Evolutionary conservation across 768 basidiomycete genomes (phyloP).

Genomic region (Leccinum subgranulosum): DNA sequence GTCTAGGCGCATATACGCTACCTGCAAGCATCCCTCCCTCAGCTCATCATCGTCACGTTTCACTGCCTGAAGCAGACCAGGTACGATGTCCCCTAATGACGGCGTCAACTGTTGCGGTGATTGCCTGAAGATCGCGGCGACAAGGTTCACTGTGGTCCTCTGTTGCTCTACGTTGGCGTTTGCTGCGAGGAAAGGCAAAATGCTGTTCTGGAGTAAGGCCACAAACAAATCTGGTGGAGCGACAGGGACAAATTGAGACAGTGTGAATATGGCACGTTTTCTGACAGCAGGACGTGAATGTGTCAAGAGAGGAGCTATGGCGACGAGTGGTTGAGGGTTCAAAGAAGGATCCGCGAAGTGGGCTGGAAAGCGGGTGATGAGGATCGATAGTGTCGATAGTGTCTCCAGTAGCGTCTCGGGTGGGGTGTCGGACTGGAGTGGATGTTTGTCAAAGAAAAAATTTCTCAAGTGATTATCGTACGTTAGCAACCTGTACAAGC

Average conservation of each 20-base stretch:
- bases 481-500: conserved; percentile 74
- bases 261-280: conserved; percentile 85
- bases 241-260: conserved; percentile 80
- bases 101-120: conserved; percentile 66
- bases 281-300: conserved; percentile 82
- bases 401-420: conserved; percentile 84
- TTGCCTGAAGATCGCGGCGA: conserved; percentile 76
- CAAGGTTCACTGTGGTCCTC: conserved; percentile 72
- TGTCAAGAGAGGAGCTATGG: conserved; percentile 69
- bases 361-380: conserved; percentile 79
- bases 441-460: conserved; percentile 6
- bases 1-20: conserved; percentile 21
- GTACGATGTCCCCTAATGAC: conserved; percentile 59
- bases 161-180: conserved; percentile 63
- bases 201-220: conserved; percentile 53
- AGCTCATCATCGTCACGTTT: conserved; percentile 81
- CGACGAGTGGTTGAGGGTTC: conserved; percentile 56
- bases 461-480: conserved; percentile 31
- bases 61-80: conserved; percentile 65
- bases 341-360: conserved; percentile 55
- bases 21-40: conserved; percentile 77
- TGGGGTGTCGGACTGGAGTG: conserved; percentile 55
- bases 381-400: conserved; percentile 81
- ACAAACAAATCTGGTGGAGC: conserved; percentile 62
- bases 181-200: conserved; percentile 56